phyloP scores from a whole-genome alignment of 192 early-diverging fungal genomes.

The Hyaloraphidium curvatum region DNA sequence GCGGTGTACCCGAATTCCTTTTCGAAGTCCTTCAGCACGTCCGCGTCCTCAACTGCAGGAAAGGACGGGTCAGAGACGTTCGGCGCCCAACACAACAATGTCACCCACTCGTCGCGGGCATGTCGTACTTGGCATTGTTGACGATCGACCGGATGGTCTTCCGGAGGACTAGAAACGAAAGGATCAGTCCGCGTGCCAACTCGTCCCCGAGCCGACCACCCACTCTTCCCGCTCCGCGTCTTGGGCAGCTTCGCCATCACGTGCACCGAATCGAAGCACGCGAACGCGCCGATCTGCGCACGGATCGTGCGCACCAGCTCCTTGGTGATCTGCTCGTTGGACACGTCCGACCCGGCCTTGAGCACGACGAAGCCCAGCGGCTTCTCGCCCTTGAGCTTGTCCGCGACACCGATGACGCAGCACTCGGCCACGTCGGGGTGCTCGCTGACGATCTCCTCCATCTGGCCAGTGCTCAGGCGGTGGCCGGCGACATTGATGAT shows the following conservation, averaged over 20 bases:
- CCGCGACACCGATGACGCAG: constrained; percentile 43
- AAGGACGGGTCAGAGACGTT: too few species aligned
- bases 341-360: too few species aligned
- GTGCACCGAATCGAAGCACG: constrained; percentile 46
- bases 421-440: constrained; percentile 45
- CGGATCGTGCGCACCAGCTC: constrained; percentile 42
- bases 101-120: too few species aligned
- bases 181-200: too few species aligned
- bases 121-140: too few species aligned
- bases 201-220: too few species aligned
- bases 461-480: constrained; percentile 54
- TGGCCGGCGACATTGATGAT: constrained; percentile 78
- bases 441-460: constrained; percentile 52
- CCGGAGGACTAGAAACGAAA: too few species aligned
- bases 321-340: constrained; percentile 6
- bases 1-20: too few species aligned
- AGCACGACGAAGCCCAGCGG: constrained; percentile 42
- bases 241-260: constrained; percentile 57
- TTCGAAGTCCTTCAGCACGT: too few species aligned
- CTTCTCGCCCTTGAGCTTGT: constrained; percentile 44
- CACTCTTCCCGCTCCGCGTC: constrained; percentile 67
- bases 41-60: too few species aligned
- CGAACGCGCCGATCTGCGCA: constrained; percentile 53
- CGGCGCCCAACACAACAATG: too few species aligned
- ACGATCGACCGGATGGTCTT: too few species aligned